phyloP scores from a whole-genome alignment of 2,329 filamentous ascomycete genomes.

The Colletotrichum costaricense region DNA sequence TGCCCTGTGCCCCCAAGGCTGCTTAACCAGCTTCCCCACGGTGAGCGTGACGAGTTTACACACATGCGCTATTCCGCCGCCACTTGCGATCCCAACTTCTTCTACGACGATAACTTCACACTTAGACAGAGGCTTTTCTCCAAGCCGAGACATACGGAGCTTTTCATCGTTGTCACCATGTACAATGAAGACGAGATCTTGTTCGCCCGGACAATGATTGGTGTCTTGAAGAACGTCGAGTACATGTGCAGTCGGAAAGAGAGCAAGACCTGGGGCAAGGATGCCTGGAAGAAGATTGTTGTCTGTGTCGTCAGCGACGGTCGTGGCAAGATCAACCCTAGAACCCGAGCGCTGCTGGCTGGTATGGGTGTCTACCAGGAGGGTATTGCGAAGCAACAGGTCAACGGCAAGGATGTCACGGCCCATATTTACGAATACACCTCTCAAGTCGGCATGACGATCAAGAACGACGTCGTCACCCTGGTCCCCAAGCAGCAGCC shows the following conservation, averaged over 20 bases:
- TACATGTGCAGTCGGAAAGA: slow-evolving; percentile 95
- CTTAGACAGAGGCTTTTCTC: slow-evolving; percentile 91
- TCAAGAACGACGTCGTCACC: slow-evolving; percentile 90
- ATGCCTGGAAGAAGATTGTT: slow-evolving; percentile 99
- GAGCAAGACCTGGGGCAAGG: slow-evolving; percentile 98
- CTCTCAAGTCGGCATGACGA: slow-evolving; percentile 84
- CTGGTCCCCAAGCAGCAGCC: slow-evolving; percentile 89
- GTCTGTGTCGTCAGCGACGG: slow-evolving; percentile 98
- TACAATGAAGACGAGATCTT: slow-evolving; percentile 99
- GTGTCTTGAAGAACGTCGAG: slow-evolving; percentile 98
- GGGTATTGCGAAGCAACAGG: slow-evolving; percentile 97
- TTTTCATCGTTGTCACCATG: slow-evolving; percentile 98
- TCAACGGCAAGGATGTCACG: slow-evolving; percentile 95
- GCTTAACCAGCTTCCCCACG: slow-evolving; percentile 88
- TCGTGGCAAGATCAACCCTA: slow-evolving; percentile 94
- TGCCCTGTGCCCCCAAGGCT: slow-evolving; percentile 93
- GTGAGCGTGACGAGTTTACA: slow-evolving; percentile 90
- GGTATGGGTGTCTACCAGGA: slow-evolving; percentile 98
- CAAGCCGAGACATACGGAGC: slow-evolving; percentile 90
- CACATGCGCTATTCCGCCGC: slow-evolving; percentile 95
- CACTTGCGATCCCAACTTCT: slow-evolving; percentile 91
- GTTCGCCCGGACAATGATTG: slow-evolving; percentile 94
- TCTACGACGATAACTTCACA: slow-evolving; percentile 90
- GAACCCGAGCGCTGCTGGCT: slow-evolving; percentile 89
- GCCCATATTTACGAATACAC: slow-evolving; percentile 98